phyloP scores from a whole-genome alignment of 345 rosid species.

The Gossypium longicalyx region DNA sequence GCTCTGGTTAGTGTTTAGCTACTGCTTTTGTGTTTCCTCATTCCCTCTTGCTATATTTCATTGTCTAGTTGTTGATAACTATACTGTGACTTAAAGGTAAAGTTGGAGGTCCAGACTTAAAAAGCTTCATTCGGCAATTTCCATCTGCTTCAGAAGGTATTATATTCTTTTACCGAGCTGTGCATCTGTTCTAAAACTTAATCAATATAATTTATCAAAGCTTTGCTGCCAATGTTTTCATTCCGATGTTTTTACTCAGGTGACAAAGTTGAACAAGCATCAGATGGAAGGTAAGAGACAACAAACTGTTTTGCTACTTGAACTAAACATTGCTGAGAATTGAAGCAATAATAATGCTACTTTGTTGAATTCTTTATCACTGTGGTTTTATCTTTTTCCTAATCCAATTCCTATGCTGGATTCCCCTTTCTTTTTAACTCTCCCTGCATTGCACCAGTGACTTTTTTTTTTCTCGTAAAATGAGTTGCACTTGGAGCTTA shows the following conservation, averaged over 20 bases:
- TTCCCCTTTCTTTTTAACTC: not conserved
- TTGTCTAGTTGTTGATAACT: constrained; percentile 6
- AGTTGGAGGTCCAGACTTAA: constrained; percentile 73
- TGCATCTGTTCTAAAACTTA: not conserved
- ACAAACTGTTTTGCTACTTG: not conserved
- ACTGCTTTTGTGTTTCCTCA: not conserved
- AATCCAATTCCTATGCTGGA: not conserved
- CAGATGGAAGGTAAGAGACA: constrained; percentile 21
- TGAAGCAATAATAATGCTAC: not conserved
- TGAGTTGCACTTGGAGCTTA: not conserved
- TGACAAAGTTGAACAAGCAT: constrained; percentile 39
- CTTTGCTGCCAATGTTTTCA: constrained; percentile 7
- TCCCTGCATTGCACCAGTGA: not conserved
- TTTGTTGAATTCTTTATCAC: not conserved
- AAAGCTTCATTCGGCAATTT: constrained; percentile 78
- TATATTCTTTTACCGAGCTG: not conserved
- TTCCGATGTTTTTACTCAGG: constrained; percentile 34
- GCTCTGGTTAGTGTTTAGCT: constrained; percentile 49
- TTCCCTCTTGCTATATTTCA: not conserved
- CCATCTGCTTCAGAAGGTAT: constrained; percentile 65
- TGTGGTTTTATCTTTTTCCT: not conserved
- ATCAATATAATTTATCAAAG: not conserved
- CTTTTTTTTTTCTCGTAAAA: not conserved
- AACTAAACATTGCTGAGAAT: not conserved
- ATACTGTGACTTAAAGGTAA: constrained; percentile 39